Base-by-base conservation (phyloP, 73 alveolate species). In the Paramecium sonneborni region DNA sequence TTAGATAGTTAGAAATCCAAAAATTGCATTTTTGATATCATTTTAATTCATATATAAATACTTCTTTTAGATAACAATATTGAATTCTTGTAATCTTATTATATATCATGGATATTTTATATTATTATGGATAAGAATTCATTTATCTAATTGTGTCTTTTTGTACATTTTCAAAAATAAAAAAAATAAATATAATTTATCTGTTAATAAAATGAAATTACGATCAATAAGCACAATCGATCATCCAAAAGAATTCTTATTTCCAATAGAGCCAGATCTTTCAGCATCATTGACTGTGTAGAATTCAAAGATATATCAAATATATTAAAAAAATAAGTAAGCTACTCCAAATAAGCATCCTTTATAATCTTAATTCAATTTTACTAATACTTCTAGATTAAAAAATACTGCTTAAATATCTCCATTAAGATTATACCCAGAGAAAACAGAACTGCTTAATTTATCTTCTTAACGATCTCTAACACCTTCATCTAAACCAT, bases 201-300 rank as follows among this genome's bases (percentile, higher is more conserved):
- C 84, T 62, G 84, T 62, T 62, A 62, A 62, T 62, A 62, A 62
- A 30, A 74, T 74, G 87, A 74, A 39, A 74, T 34, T 39, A 37
- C 35, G 87, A 28, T 74, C 37, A 32, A 32, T 39, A 34, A 74
- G 87, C 26, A 37, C 56, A 15, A 28, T 74, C 34, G 87, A 74
- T 74, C 87, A 74, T 39, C 87, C 87, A 28, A 34, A 39, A 74
- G 87, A 74, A 15, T 74, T 37, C 67, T 34, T 74, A 26, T 74
- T 74, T 37, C 87, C 87, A 6, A 74, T 74, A 10, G 87, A 74
- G 15, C 56, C 87, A 28, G 87, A 74, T 34, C 87, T 21, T 37
- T 34, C 32, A 74, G 21, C 56, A 23, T 39, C 37, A 30, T 32
- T 37, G 37, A 21, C 55, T 28, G 44, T 74, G 1, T 18, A 37